A percentile compares a stretch with the other conserved stretches of the same genome.
These are phyloP conservation scores for Salvia splendens DNA, from an alignment of 257 asterid genomes.

Conservation along the genomic window DNA sequence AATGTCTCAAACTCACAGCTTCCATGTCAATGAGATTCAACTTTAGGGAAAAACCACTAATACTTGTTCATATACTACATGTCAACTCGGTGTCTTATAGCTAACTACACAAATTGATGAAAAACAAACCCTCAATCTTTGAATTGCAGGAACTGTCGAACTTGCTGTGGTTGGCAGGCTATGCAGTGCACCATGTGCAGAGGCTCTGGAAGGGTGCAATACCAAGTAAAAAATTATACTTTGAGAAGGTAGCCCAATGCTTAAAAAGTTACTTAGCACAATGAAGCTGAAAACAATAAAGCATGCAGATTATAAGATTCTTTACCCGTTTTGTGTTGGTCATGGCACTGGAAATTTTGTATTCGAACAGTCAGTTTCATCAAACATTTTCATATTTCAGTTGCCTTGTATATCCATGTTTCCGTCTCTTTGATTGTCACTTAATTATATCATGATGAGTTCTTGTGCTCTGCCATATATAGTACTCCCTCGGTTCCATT, in stretches of 20 bases:
- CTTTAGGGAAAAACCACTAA: slow-evolving; percentile 6
- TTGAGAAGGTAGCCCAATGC: slow-evolving; percentile 65
- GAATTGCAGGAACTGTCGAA: slow-evolving; percentile 70
- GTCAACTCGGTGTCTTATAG: slow-evolving; percentile 5
- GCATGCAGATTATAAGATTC: slow-evolving; percentile 7
- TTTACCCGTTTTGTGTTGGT: slow-evolving; percentile 5
- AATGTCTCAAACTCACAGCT: too few species aligned
- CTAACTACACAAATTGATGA: slow-evolving; percentile 20
- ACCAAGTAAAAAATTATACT: slow-evolving; percentile 80
- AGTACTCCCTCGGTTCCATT: too few species aligned
- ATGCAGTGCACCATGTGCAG: slow-evolving; percentile 92
- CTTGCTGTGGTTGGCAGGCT: slow-evolving; percentile 94
- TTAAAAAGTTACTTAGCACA: slow-evolving; percentile 5
- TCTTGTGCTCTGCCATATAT: slow-evolving; percentile 6
- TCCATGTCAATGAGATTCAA: not conserved
- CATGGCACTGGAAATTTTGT: slow-evolving; percentile 5
- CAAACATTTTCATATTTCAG: slow-evolving; percentile 10
- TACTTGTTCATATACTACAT: not conserved
- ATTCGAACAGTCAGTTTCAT: slow-evolving; percentile 16
- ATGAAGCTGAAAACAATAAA: not conserved
- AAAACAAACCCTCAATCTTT: slow-evolving; percentile 23
- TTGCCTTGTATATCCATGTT: not conserved
- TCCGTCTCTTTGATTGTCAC: slow-evolving; percentile 15
- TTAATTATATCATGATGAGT: slow-evolving; percentile 21
- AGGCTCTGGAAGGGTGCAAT: slow-evolving; percentile 90